Percentiles rank a stretch among this genome's conserved stretches.
Evolutionary conservation across 495 filamentous ascomycete species (phyloP).

Genomic region (Pyrenopolyporus hunteri): DNA sequence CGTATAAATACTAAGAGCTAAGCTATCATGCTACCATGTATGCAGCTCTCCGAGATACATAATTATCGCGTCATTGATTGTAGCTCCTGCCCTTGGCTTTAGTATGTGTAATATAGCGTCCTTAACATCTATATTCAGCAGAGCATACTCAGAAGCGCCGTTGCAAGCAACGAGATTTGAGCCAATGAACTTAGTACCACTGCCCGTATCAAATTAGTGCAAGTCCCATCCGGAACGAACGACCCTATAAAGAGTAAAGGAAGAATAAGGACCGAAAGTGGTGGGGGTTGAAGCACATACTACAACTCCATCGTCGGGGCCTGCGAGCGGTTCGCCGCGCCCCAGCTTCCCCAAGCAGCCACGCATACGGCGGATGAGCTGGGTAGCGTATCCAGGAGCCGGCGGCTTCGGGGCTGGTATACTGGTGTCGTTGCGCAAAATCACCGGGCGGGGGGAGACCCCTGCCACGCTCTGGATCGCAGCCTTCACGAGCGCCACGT

Average conservation of each 20-base stretch:
- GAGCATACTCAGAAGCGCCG: not conserved
- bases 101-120: too few relatives aligned
- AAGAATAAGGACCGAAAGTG: not conserved
- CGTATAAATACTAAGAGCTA: constrained; percentile 14
- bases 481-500: constrained; percentile 5
- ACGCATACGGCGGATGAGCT: constrained; percentile 25
- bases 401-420: constrained; percentile 16
- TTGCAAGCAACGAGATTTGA: not conserved
- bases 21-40: constrained; percentile 6
- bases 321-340: constrained; percentile 1
- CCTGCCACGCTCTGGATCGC: constrained; percentile 8
- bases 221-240: not conserved
- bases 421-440: constrained; percentile 26
- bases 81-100: not conserved
- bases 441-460: not conserved
- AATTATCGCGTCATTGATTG: constrained; percentile 5
- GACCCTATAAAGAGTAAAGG: not conserved
- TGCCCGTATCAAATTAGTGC: not conserved
- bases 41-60: constrained; percentile 26
- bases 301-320: constrained; percentile 21
- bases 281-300: constrained; percentile 7
- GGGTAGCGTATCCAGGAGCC: constrained; percentile 11
- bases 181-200: constrained; percentile 16
- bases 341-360: not conserved
- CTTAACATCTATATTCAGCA: not conserved